phyloP scores from a whole-genome alignment of 768 basidiomycete species.

The Trametes coccinea region DNA sequence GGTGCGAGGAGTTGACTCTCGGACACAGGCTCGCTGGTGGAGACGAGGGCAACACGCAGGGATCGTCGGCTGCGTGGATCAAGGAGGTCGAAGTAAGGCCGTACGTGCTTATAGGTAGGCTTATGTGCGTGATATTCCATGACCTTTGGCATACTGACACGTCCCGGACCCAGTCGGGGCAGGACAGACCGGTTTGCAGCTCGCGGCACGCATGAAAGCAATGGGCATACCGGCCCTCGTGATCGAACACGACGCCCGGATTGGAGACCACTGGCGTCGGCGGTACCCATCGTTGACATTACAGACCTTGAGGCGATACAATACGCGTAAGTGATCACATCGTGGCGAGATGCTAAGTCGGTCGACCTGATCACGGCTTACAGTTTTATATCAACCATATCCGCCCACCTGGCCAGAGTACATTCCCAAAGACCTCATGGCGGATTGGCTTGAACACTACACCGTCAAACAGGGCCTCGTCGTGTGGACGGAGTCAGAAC shows the following conservation, averaged over 20 bases:
- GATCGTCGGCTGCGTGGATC: constrained; percentile 32
- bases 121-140: background rate
- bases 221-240: constrained; percentile 42
- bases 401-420: constrained; percentile 44
- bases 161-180: constrained; percentile 38
- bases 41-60: constrained; percentile 30
- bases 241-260: constrained; percentile 35
- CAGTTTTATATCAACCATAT: constrained; percentile 43
- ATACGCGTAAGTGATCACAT: constrained; percentile 14
- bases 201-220: constrained; percentile 45
- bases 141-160: too few species aligned
- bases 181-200: constrained; percentile 44
- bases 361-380: background rate
- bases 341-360: background rate
- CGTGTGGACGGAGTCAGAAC: constrained; percentile 42
- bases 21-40: background rate
- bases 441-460: constrained; percentile 47
- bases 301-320: constrained; percentile 37
- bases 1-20: constrained; percentile 33
- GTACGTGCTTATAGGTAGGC: constrained; percentile 41
- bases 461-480: constrained; percentile 41
- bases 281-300: constrained; percentile 44
- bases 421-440: constrained; percentile 44
- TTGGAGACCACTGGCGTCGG: constrained; percentile 47
- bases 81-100: constrained; percentile 40